Base-by-base conservation (phyloP, 177 flowering plant genomes). In the Tripterygium wilfordii region DNA sequence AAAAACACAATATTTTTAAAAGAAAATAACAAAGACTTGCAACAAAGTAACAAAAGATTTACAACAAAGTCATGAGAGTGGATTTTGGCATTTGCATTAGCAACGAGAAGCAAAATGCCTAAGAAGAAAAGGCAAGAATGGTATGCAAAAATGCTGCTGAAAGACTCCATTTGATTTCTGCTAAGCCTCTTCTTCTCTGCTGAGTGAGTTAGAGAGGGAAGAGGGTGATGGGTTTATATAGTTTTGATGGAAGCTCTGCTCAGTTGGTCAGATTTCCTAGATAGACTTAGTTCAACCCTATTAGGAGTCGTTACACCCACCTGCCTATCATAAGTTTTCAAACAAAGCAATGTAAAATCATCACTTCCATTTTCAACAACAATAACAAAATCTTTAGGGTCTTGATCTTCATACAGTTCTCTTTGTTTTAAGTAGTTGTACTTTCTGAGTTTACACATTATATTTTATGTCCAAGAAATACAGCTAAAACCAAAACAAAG, bases 221-320 rank as follows among this genome's bases (percentile, higher is more conserved):
- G 22, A 43, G n/a, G 36, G 20, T 46, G 47, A 53, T 26, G 35
- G 10, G 7, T 38, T 55, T 48, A 15, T 59, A 59, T 53, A 65
- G n/a, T n/a, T n/a, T n/a, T n/a, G n/a, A n/a, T n/a, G n/a, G n/a
- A n/a, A n/a, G n/a, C n/a, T n/a, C n/a, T n/a, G n/a, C n/a, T n/a
- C n/a, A n/a, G 27, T 45, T 31, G 60, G 56, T 47, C 48, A 42
- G 49, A 41, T 36, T 56, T 16, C 9, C 4, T 32, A 43, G 58
- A 32, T 41, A 51, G 59, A 54, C 62, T 60, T 69, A 21, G 78
- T 64, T 72, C 59, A 66, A 65, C 67, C 39, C 60, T 46, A 44
- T n/a, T 39, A 29, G 51, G 47, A 65, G 84, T 82, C 69, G 89
- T 74, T 82, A 72, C 75, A 80, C 74, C 86, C 77, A 71, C 85